Evolutionary conservation across 2,329 filamentous ascomycete genomes (phyloP), one percentile per base, ranked within the genome.

Genomic region (Penicillium decumbens): DNA sequence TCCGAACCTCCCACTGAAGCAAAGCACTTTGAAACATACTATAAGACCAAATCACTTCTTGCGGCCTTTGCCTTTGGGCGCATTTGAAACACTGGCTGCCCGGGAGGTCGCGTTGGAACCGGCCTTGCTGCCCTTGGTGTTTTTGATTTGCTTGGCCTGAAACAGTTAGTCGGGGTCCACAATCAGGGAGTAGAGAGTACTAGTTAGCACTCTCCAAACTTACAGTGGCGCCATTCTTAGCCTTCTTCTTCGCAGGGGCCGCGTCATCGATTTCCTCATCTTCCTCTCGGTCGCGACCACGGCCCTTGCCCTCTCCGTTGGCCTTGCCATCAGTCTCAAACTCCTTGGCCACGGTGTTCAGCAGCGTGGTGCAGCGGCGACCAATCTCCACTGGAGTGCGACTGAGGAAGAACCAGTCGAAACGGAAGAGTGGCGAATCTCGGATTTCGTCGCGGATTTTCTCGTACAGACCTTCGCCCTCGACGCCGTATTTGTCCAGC

Each of bases 371-470:
- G 74, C 93, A 97, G 45, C 95, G 83, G 61, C 93, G 85, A 54
- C 89, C 87, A 61, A 98, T 87, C 72, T 98, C 93, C 43, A 91
- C 85, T 0, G 93, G 89, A 3, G 92, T 98, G 40, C 93, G 83
- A 69, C 89, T 95, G 35, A 98, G 80, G 78, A 98, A 96, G 76
- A 98, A 98, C 95, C 95, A 98, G 68, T 98, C 93, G 64, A 98
- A 98, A 33, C 93, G 84, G 80, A 98, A 98, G 3, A 98, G 77
- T 8, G 93, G 91, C 49, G 87, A 92, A 58, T 96, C 90, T 29
- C 91, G 87, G 58, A 98, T 95, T 68, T 97, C 93, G 57, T 97
- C 92, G n/a, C 93, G 86, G 65, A 98, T 95, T 68, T 84, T 85
- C 62, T 98, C 93, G 68, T 93, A 95, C 55, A 98, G 80, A 29